Evolutionary conservation across 257 asterid species (phyloP), one percentile per base, ranked within the genome.

Genomic region (Solanum paucissectum): DNA sequence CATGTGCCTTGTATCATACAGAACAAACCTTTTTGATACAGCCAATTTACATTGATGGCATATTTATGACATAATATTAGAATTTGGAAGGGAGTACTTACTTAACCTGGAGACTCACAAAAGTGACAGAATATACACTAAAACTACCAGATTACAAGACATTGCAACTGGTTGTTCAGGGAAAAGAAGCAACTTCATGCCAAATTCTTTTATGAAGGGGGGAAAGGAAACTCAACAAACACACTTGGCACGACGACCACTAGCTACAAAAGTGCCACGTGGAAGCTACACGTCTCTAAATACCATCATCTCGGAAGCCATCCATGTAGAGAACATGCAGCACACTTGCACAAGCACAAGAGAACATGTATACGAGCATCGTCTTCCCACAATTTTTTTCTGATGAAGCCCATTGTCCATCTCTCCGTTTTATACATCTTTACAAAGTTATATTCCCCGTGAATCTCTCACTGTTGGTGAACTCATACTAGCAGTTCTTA

Each of bases 401-500:
- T 46, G 42, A 81, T 81, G 85, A 81, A 18, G 85, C 32, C 20
- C 69, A 81, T 29, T 34, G 85, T 81, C 29, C 44, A 81, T 64
- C 85, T 79, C 85, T 79, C 66, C 14, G 27, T 79, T 79, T 81
- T 46, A 29, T 46, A 49, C 79, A 87, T 88, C 89, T 90, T 60
- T 68, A 38, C 74, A 85, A 27, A 77, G 38, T 76, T 84, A 88
- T 87, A 86, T 74, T 87, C 62, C 84, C 60, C 49, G 73, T 55
- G 90, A 87, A 83, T 81, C 85, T 89, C 71, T 86, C 49, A 93
- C 91, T 3, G 89, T 91, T 75, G 95, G 92, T 6, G 98, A 92
- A 74, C 94, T 89, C 91, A 95, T 85, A 84, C 98, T 95, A n/a
- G 98, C 98, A 23, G 98, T 95, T 91, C 98, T 93, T 86, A 95